Conservation (phyloP, 2,329 filamentous ascomycete genomes). For the Epichloe sp. region DNA sequence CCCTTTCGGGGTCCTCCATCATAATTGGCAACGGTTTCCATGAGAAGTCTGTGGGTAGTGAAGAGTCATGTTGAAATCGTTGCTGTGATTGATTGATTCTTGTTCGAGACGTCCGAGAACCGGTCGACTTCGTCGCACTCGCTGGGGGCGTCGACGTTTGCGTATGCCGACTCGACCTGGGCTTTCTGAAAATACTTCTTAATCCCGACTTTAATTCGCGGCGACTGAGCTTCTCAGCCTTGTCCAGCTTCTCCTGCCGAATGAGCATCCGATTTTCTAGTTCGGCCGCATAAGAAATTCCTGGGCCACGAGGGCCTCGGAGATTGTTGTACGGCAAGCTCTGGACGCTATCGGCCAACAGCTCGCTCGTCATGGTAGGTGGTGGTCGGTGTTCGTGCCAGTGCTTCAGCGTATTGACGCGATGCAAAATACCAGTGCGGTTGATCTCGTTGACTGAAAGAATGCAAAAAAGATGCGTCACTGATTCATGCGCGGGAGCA, state of each 20-base stretch:
- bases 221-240: constrained; percentile 25
- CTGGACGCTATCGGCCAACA: constrained; percentile 1
- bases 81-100: constrained; percentile 29
- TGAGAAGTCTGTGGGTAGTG: constrained; percentile 16
- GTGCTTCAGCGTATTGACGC: not conserved
- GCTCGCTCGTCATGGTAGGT: constrained; percentile 3
- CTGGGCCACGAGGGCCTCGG: constrained; percentile 17
- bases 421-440: too few relatives aligned
- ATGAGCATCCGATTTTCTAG: constrained; percentile 11
- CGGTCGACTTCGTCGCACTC: constrained; percentile 20
- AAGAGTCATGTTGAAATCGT: constrained; percentile 10
- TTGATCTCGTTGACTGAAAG: not conserved
- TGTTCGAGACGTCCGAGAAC: constrained; percentile 27
- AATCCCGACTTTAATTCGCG: constrained; percentile 40
- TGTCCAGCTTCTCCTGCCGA: constrained; percentile 24
- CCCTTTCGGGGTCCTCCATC: constrained; percentile 5
- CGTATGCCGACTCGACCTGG: constrained; percentile 24
- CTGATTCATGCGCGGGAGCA: not conserved
- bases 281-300: constrained; percentile 4
- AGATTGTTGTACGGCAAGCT: constrained; percentile 1
- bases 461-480: not conserved
- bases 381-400: not conserved
- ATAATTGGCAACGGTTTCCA: constrained; percentile 22
- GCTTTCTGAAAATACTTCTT: constrained; percentile 36
- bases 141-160: constrained; percentile 18